Evolutionary conservation across 2,329 filamentous ascomycete species (phyloP), one percentile per base, ranked within the genome.

Genomic region (Fusarium sterilihyphosum): DNA sequence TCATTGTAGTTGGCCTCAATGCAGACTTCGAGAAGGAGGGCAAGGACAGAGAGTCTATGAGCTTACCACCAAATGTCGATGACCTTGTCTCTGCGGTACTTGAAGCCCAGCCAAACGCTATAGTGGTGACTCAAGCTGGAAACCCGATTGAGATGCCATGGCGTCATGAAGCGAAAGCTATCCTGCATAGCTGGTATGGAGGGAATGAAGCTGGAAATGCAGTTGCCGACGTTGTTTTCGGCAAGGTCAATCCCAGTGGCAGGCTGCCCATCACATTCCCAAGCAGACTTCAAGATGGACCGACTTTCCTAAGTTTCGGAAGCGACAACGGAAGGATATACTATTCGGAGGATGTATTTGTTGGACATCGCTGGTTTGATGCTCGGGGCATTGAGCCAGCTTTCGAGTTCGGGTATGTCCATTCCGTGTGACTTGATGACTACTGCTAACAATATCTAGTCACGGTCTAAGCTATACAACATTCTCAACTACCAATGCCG

Each of bases 121-220:
- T 72, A 5, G 44, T 72, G 9, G 24, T 75, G 5, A 72, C 64
- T 20, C 71, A 75, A 49, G 53, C 67, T 7, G 73, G 73, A 6
- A 75, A 71, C 3, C 73, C 73, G 0, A 53, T 74, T 7, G 40
- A 61, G 7, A 74, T 74, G 61, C 73, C 73, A 22, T 75, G 73
- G 73, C 54, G 53, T 1, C 24, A 66, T 6, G 8, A 50, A 29
- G 64, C 73, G 0, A 69, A 61, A 11, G 54, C 58, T 14, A 71
- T 74, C 4, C 7, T 74, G 4, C 73, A 74, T 17, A 69, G 62
- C 29, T 74, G 73, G 71, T 74, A 74, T 33, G 71, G 64, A 0
- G 73, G 73, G 0, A 73, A 74, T 9, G 73, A 74, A 22, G 57
- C 58, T 1, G 73, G 73, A 4, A 71, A 73, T 40, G 64, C 67